Percentiles rank a stretch among this genome's conserved stretches.
phyloP scores from a whole-genome alignment of 495 filamentous ascomycete species.

The Xylaria nigripes region DNA sequence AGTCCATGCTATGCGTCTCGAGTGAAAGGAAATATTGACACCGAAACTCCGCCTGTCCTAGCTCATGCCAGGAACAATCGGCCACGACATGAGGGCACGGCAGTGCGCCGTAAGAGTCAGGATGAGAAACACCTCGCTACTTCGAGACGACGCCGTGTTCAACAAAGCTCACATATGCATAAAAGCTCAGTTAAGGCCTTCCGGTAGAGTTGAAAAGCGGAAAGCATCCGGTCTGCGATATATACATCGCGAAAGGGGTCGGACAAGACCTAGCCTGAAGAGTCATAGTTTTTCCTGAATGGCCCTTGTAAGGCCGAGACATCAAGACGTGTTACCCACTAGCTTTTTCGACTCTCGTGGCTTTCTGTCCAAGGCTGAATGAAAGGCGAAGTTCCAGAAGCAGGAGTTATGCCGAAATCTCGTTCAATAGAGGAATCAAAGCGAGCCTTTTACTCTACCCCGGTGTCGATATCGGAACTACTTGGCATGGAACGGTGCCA shows the following conservation, averaged over 20 bases:
- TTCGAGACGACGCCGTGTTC: background rate
- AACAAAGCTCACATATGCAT: background rate
- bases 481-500: too few relatives aligned
- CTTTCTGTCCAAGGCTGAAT: background rate
- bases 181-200: background rate
- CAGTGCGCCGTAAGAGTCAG: background rate
- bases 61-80: background rate
- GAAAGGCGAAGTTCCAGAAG: background rate
- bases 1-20: background rate
- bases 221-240: background rate
- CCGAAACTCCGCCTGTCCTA: background rate
- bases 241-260: background rate
- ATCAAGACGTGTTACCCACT: background rate
- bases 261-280: background rate
- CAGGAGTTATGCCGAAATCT: background rate
- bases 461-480: too few relatives aligned
- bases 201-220: too few relatives aligned
- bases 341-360: too few relatives aligned
- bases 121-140: slow-evolving; percentile 1
- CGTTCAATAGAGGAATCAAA: background rate
- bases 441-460: too few relatives aligned
- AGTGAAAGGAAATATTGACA: background rate
- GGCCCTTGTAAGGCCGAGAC: slow-evolving; percentile 2
- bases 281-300: background rate
- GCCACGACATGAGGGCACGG: background rate